phyloP scores from a whole-genome alignment of 257 asterid genomes.

The Solanum piurae region DNA sequence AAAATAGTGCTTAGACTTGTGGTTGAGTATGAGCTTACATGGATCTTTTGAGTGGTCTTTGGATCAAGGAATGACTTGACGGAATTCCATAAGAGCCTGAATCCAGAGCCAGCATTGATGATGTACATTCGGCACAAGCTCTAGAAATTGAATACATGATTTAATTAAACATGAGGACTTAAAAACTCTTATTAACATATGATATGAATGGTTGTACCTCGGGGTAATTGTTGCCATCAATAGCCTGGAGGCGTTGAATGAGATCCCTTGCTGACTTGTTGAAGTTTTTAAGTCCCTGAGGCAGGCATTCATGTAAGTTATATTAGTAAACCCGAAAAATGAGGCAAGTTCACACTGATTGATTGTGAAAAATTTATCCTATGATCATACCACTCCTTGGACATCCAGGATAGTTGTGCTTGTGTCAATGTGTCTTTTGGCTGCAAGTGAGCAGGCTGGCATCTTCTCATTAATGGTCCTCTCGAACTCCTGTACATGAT shows the following conservation, averaged over 20 bases:
- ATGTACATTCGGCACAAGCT: slow-evolving; percentile 86
- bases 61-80: slow-evolving; percentile 95
- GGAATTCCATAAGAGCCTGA: slow-evolving; percentile 95
- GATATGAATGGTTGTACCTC: slow-evolving; percentile 35
- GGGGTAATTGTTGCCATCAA: slow-evolving; percentile 94
- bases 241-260: slow-evolving; percentile 73
- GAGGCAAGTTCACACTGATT: neutral
- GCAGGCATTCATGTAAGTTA: neutral
- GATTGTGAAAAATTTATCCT: neutral
- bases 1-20: neutral
- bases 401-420: slow-evolving; percentile 97
- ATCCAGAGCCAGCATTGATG: slow-evolving; percentile 95
- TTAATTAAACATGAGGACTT: neutral
- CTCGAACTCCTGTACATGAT: slow-evolving; percentile 92
- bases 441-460: slow-evolving; percentile 90
- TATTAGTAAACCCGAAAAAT: neutral
- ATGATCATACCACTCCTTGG: slow-evolving; percentile 80
- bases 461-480: slow-evolving; percentile 75
- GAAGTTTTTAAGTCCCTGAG: slow-evolving; percentile 81
- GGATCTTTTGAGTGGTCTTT: slow-evolving; percentile 87
- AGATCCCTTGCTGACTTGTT: slow-evolving; percentile 87
- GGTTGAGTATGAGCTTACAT: slow-evolving; percentile 31
- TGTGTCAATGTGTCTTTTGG: slow-evolving; percentile 78
- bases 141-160: slow-evolving; percentile 20
- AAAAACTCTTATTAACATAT: neutral